These are phyloP conservation scores for Paraphoma chrysanthemicola DNA, from an alignment of 2,329 filamentous ascomycete genomes.

Conservation along the genomic window DNA sequence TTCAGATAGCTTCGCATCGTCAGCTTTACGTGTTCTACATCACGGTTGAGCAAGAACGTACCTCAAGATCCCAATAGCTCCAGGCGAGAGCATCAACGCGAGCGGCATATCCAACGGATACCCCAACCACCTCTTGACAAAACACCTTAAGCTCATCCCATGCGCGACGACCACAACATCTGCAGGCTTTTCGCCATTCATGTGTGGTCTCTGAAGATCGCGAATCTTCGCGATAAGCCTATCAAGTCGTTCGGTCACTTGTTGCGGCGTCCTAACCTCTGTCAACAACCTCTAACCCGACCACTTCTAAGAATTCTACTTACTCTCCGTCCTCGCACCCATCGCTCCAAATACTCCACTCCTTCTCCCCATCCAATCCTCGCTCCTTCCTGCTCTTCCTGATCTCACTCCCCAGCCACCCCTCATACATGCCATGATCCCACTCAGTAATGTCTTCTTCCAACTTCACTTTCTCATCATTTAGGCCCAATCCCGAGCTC, in stretches of 20 bases:
- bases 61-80: slow-evolving; percentile 82
- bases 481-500: neutral
- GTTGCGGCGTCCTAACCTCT: slow-evolving; percentile 60
- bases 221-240: slow-evolving; percentile 75
- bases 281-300: neutral
- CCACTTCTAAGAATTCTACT: neutral
- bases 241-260: slow-evolving; percentile 76
- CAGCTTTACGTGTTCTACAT: neutral
- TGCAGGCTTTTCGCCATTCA: slow-evolving; percentile 54
- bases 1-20: slow-evolving; percentile 72
- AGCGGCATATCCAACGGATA: slow-evolving; percentile 73
- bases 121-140: slow-evolving; percentile 82
- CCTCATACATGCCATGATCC: slow-evolving; percentile 90
- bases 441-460: slow-evolving; percentile 80
- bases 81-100: slow-evolving; percentile 78
- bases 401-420: slow-evolving; percentile 76
- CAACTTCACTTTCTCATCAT: slow-evolving; percentile 62
- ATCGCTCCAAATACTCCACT: slow-evolving; percentile 90
- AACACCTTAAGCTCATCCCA: slow-evolving; percentile 82
- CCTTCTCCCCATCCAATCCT: slow-evolving; percentile 60
- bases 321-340: slow-evolving; percentile 83
- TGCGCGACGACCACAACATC: slow-evolving; percentile 78
- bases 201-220: slow-evolving; percentile 60
- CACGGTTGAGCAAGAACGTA: slow-evolving; percentile 53
- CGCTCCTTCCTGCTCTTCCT: slow-evolving; percentile 61